Conservation (phyloP, 2,329 filamentous ascomycete genomes). For the Venturia asperata region DNA sequence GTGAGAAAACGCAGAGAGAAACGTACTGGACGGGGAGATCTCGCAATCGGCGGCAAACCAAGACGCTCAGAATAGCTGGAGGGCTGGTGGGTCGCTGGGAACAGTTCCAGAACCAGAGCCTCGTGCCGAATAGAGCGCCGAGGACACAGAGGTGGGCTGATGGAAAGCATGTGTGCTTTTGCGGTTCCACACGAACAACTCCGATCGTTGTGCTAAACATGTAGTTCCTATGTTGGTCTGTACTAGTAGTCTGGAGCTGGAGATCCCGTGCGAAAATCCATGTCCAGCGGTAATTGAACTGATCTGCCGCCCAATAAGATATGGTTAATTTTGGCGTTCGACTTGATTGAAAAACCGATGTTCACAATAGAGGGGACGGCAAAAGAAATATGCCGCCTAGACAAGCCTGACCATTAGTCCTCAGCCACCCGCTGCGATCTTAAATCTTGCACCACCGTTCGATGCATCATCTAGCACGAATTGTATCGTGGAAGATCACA, state of each 20-base stretch:
- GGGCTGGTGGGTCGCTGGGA: not conserved
- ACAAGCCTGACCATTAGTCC: not conserved
- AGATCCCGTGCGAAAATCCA: not conserved
- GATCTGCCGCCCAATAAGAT: not conserved
- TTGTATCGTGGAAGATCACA: not conserved
- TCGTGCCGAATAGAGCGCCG: not conserved
- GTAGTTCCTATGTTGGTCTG: not conserved
- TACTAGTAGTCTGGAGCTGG: not conserved
- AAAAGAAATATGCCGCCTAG: not conserved
- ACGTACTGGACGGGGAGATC: not conserved
- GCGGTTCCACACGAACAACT: not conserved
- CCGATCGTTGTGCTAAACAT: not conserved
- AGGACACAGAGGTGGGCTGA: not conserved
- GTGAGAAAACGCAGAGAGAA: not conserved
- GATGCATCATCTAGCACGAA: not conserved
- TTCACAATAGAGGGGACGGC: not conserved
- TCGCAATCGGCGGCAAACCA: not conserved
- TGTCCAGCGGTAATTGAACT: not conserved
- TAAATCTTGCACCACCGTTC: not conserved
- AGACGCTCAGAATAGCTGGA: not conserved
- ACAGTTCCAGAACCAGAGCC: not conserved
- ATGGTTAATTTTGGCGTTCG: not conserved
- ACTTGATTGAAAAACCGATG: not conserved
- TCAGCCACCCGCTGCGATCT: constrained; percentile 1
- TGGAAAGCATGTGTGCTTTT: not conserved